These are phyloP conservation scores for Tetradesmus obliquus DNA, from an alignment of 139 green algal species.

Conservation along the genomic window DNA sequence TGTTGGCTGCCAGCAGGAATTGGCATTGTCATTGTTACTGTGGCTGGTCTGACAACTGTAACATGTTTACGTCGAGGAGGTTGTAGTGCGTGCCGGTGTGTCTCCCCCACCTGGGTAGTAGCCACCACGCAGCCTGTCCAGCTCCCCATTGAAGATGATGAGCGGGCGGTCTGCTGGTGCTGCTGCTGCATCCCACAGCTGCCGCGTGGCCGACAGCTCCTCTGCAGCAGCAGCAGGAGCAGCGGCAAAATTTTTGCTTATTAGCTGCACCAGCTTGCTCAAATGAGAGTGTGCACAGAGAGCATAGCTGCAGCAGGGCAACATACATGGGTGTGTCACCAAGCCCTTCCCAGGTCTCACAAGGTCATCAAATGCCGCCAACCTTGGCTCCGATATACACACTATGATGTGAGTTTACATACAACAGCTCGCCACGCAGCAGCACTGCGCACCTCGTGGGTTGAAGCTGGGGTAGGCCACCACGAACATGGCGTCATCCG, in stretches of 20 bases:
- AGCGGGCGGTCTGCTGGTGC: slow-evolving; percentile 61
- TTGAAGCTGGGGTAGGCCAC: slow-evolving; percentile 82
- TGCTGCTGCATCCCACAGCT: slow-evolving; percentile 69
- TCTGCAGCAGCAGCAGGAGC: slow-evolving; percentile 58
- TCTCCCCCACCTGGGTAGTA: slow-evolving; percentile 13
- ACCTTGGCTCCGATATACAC: too few species aligned
- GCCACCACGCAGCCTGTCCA: slow-evolving; percentile 76
- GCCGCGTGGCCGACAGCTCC: slow-evolving; percentile 73
- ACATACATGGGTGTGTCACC: neutral
- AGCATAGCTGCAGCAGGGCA: neutral
- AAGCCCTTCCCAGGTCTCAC: too few species aligned
- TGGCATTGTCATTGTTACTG: too few species aligned
- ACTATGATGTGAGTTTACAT: neutral
- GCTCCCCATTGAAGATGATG: slow-evolving; percentile 90
- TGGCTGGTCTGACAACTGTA: neutral
- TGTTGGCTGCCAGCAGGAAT: too few species aligned
- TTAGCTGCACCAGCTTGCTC: neutral
- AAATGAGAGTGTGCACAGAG: neutral
- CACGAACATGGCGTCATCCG: slow-evolving; percentile 75
- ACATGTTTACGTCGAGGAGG: neutral
- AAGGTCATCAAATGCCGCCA: too few species aligned
- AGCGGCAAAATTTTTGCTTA: neutral
- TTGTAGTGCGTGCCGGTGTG: too few species aligned
- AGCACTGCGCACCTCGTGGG: slow-evolving; percentile 51
- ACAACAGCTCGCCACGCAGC: neutral